Evolutionary conservation across 139 green algal species (phyloP).

Genomic region (Tetradesmus obliquus): DNA sequence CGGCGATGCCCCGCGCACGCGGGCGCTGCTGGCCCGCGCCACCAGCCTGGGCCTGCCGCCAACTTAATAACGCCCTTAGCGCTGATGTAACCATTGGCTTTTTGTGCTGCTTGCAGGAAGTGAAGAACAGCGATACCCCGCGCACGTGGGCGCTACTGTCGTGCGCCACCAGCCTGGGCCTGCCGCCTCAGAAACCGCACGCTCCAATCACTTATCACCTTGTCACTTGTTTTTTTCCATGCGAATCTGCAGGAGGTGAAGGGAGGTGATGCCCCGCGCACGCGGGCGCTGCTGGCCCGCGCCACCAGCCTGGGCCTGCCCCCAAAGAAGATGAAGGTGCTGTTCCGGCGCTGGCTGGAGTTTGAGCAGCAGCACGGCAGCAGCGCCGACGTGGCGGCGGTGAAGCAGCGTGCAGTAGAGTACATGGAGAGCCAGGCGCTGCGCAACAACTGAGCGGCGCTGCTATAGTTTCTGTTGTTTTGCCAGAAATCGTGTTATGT

Average conservation of each 20-base stretch:
- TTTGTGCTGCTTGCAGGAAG: background rate
- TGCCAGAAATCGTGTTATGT: too few species aligned
- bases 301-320: conserved; percentile 85
- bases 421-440: conserved; percentile 79
- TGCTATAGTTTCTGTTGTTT: too few species aligned
- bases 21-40: conserved; percentile 90
- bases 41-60: conserved; percentile 85
- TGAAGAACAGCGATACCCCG: background rate
- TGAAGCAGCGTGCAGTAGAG: conserved; percentile 90
- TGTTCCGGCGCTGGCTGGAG: conserved; percentile 93
- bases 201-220: background rate
- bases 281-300: conserved; percentile 89
- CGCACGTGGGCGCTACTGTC: conserved; percentile 89
- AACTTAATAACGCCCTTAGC: conserved; percentile 35
- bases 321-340: conserved; percentile 95
- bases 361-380: conserved; percentile 91
- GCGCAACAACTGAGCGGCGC: background rate
- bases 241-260: conserved; percentile 73
- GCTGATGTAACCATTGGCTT: too few species aligned
- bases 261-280: conserved; percentile 51
- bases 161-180: conserved; percentile 82
- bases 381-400: conserved; percentile 74
- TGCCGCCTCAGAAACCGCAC: conserved; percentile 84
- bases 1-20: conserved; percentile 56
- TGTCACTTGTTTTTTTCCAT: background rate